Percentiles rank a stretch among this genome's conserved stretches.
Conservation (phyloP, 1,284 basidiomycete genomes). For the Xerocomus minutiporus region DNA sequence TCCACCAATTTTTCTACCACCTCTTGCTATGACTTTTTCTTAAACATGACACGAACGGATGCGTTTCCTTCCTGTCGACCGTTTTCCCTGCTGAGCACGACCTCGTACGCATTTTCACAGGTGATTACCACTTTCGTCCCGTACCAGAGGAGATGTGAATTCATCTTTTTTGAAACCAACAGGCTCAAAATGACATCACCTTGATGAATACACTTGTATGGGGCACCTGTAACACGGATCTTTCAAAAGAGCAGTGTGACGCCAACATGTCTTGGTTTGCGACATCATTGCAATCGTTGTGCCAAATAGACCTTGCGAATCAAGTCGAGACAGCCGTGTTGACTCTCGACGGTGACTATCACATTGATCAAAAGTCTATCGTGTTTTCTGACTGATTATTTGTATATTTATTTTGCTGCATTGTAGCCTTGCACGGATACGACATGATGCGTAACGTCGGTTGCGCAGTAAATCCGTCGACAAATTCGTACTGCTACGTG, state of each 20-base stretch:
- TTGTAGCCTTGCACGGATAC: constrained; percentile 54
- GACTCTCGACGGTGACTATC: constrained; percentile 47
- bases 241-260: constrained; percentile 45
- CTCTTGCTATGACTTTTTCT: constrained; percentile 64
- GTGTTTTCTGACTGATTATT: background rate
- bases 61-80: constrained; percentile 69
- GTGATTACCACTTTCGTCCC: constrained; percentile 35
- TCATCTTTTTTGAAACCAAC: constrained; percentile 18
- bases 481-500: constrained; percentile 67
- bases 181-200: constrained; percentile 65
- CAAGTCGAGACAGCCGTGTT: constrained; percentile 46
- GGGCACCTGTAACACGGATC: constrained; percentile 71
- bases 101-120: constrained; percentile 53
- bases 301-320: constrained; percentile 49
- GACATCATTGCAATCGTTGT: constrained; percentile 42
- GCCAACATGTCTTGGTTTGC: constrained; percentile 62
- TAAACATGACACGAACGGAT: constrained; percentile 59
- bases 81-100: constrained; percentile 64
- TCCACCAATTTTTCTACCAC: constrained; percentile 58
- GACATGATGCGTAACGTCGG: constrained; percentile 51
- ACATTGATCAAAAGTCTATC: background rate
- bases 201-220: constrained; percentile 65
- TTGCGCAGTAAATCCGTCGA: constrained; percentile 51
- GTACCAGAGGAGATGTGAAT: constrained; percentile 1
- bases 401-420: background rate